A percentile compares a stretch with the other conserved stretches of the same genome.
These are phyloP conservation scores for Cercospora beticola DNA, from an alignment of 2,329 filamentous ascomycete species.

Conservation along the genomic window DNA sequence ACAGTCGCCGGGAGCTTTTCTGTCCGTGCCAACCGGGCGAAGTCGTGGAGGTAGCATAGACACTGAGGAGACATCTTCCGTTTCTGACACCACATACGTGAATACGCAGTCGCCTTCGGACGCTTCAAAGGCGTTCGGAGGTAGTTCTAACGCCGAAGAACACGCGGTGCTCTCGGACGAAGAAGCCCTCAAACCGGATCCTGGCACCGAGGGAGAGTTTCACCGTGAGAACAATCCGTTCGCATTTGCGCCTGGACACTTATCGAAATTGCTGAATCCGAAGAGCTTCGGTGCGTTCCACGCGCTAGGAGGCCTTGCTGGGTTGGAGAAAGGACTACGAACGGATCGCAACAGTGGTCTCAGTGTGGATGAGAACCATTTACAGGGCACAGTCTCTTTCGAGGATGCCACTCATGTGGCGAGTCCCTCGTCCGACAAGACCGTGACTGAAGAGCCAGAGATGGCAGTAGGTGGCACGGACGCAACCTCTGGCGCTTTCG, in stretches of 20 bases:
- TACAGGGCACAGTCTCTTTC: conserved; percentile 68
- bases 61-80: conserved; percentile 57
- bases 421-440: conserved; percentile 34
- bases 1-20: conserved; percentile 56
- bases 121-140: conserved; percentile 31
- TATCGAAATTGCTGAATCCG: conserved; percentile 78
- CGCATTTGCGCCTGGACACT: conserved; percentile 76
- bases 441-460: conserved; percentile 29
- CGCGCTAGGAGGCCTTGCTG: conserved; percentile 69
- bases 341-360: conserved; percentile 66
- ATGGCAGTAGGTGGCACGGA: conserved; percentile 18
- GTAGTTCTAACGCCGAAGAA: conserved; percentile 39
- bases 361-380: conserved; percentile 64
- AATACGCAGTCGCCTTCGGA: conserved; percentile 42
- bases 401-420: conserved; percentile 54
- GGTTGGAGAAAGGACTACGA: conserved; percentile 71
- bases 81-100: conserved; percentile 64
- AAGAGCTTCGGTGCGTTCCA: conserved; percentile 75
- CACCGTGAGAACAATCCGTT: conserved; percentile 76
- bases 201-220: conserved; percentile 73
- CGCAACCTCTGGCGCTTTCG: conserved; percentile 43
- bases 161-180: conserved; percentile 61
- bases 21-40: conserved; percentile 62
- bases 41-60: conserved; percentile 67
- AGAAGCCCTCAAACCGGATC: conserved; percentile 72